phyloP scores from a whole-genome alignment of 2,329 filamentous ascomycete genomes.

The Cyphellophora attinorum region DNA sequence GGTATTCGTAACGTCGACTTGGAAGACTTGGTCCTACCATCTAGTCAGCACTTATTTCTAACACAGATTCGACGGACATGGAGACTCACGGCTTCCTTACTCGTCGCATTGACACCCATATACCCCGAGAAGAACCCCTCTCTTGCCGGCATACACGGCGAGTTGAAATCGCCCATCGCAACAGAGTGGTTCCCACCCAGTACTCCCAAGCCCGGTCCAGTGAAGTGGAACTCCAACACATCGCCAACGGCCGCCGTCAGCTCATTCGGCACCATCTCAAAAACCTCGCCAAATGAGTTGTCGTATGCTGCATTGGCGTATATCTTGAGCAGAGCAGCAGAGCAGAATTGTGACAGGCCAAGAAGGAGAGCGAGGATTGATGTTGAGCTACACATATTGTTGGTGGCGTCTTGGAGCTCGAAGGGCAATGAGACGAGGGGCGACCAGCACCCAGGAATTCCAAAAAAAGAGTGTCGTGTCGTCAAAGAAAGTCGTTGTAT shows the following conservation, averaged over 20 bases:
- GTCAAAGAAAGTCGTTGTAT: too few relatives aligned
- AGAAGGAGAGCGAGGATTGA: too few relatives aligned
- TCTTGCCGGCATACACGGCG: neutral
- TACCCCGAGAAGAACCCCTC: neutral
- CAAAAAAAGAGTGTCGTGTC: too few relatives aligned
- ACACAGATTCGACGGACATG: too few relatives aligned
- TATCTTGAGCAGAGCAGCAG: neutral
- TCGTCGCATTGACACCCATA: constrained; percentile 1
- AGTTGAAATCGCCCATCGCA: neutral
- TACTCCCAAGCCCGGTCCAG: neutral
- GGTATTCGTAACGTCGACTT: neutral
- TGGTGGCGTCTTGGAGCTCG: too few relatives aligned
- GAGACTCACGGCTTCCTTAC: neutral
- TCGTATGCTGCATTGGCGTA: neutral
- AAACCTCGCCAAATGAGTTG: neutral
- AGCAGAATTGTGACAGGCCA: too few relatives aligned
- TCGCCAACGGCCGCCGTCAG: neutral
- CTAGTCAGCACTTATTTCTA: too few relatives aligned
- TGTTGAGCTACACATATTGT: too few relatives aligned
- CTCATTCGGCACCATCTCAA: neutral
- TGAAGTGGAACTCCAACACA: constrained; percentile 1
- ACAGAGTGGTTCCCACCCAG: neutral
- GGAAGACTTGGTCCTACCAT: neutral
- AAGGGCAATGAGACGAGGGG: too few relatives aligned
- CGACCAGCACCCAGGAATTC: too few relatives aligned